A percentile compares a stretch with the other conserved stretches of the same genome.
Evolutionary conservation across 257 asterid species (phyloP).

Genomic region (Orobanche coerulescens): DNA sequence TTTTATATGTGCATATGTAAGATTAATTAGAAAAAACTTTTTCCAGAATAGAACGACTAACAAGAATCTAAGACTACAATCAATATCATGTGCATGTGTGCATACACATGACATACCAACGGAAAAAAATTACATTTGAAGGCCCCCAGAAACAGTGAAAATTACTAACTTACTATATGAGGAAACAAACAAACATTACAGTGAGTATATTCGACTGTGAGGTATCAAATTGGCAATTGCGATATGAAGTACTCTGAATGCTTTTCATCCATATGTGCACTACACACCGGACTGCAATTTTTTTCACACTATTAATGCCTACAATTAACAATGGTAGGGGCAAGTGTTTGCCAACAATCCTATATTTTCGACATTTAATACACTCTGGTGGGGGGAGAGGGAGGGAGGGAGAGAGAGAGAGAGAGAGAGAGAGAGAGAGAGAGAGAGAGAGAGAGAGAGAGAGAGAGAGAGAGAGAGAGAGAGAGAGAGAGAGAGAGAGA

Average conservation of each 20-base stretch:
- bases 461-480: too few relatives aligned
- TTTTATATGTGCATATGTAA: too few relatives aligned
- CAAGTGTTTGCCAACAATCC: slow-evolving; percentile 9
- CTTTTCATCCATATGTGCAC: not conserved
- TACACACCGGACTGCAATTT: not conserved
- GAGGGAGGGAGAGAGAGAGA: too few relatives aligned
- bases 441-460: too few relatives aligned
- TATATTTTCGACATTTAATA: not conserved
- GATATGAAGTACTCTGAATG: not conserved
- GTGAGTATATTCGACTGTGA: not conserved
- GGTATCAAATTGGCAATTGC: slow-evolving; percentile 10
- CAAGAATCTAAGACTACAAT: not conserved
- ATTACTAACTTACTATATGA: not conserved
- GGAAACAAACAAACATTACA: slow-evolving; percentile 9
- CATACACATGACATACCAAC: not conserved
- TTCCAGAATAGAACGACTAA: not conserved
- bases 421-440: too few relatives aligned
- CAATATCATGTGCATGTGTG: not conserved
- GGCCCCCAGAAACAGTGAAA: not conserved
- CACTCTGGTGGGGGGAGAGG: too few relatives aligned
- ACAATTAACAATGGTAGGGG: not conserved
- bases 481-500: too few relatives aligned
- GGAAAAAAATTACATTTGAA: not conserved
- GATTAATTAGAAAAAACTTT: too few relatives aligned
- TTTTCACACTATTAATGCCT: slow-evolving; percentile 12